Evolutionary conservation across 1,284 basidiomycete species (phyloP), one percentile per base, ranked within the genome.

Genomic region (Sporisorium reilianum): DNA sequence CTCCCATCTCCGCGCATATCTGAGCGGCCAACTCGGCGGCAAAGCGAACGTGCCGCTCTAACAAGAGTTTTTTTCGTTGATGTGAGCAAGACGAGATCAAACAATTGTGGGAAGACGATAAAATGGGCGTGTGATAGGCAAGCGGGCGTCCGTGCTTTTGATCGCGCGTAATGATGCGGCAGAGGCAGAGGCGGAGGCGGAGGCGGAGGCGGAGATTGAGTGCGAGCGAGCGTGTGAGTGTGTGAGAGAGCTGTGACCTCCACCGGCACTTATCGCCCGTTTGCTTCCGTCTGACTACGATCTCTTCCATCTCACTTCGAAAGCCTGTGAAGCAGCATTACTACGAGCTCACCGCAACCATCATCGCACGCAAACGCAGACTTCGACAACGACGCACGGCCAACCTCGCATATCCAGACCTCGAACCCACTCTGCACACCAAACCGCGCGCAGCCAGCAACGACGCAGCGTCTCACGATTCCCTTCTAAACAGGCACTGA

Each of bases 221-320:
- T n/a, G n/a, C n/a, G n/a, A 36, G 7, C 14, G 34, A 30, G 30
- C 30, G 5, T 10, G 30, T 30, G 34, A 36, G 34, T 18, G 14
- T 38, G 16, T 38, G 36, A 41, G n/a, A 41, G 38, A n/a, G 38
- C 16, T n/a, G n/a, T n/a, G n/a, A n/a, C 38, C 38, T 41, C 38
- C 38, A 41, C 38, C 38, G 38, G 38, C 38, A 41, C 38, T 41
- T 41, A 41, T 41, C n/a, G 38, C 38, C 20, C 16, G 16, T 38
- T 18, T 12, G 16, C 18, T 38, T 4, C 36, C 3, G 5, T 38
- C 18, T 10, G 36, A 38, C 36, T 18, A 38, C 36, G 16, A 38
- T 41, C 38, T 41, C n/a, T 14, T 20, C 38, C 18, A 16, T 38
- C 14, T n/a, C 36, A n/a, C 36, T 18, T 6, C 32, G 32, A 34